A percentile compares a stretch with the other conserved stretches of the same genome.
Conservation (phyloP, 2,329 filamentous ascomycete genomes). For the Pezicula carpinea region DNA sequence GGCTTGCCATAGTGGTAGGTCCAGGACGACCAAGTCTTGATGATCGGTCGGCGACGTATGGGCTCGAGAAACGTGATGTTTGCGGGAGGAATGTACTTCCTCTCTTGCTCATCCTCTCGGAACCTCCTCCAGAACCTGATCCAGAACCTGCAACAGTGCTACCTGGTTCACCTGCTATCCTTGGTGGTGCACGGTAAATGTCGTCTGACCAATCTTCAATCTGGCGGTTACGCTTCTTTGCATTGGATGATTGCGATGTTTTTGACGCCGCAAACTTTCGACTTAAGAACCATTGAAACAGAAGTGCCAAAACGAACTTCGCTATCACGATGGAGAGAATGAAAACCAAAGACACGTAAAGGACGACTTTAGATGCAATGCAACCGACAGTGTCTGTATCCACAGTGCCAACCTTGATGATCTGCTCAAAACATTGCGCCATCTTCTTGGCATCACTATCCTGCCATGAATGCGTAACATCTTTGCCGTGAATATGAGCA, state of each 20-base stretch:
- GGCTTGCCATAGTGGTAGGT: slow-evolving; percentile 94
- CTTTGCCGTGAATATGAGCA: slow-evolving; percentile 68
- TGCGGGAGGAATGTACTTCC: slow-evolving; percentile 82
- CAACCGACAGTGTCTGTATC: slow-evolving; percentile 96
- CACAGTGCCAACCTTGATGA: slow-evolving; percentile 91
- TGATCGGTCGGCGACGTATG: slow-evolving; percentile 69
- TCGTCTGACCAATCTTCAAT: slow-evolving; percentile 98
- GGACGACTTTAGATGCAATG: slow-evolving; percentile 93
- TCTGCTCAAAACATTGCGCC: slow-evolving; percentile 84
- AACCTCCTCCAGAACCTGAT: slow-evolving; percentile 11
- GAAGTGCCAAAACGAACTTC: slow-evolving; percentile 82
- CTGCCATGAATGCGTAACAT: slow-evolving; percentile 86
- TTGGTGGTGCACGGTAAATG: slow-evolving; percentile 86
- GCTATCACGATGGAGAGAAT: slow-evolving; percentile 84
- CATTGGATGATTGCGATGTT: slow-evolving; percentile 76
- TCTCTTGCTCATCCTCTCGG: slow-evolving; percentile 74
- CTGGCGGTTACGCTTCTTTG: slow-evolving; percentile 81
- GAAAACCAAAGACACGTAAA: slow-evolving; percentile 88
- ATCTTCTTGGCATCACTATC: slow-evolving; percentile 72
- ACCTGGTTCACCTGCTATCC: slow-evolving; percentile 69
- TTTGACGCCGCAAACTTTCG: slow-evolving; percentile 79
- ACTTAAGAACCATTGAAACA: slow-evolving; percentile 96
- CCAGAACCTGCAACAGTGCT: slow-evolving; percentile 49
- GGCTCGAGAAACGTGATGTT: slow-evolving; percentile 90
- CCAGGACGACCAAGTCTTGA: slow-evolving; percentile 41